phyloP scores from a whole-genome alignment of 2,329 filamentous ascomycete genomes.

The Hirsutella thompsonii region DNA sequence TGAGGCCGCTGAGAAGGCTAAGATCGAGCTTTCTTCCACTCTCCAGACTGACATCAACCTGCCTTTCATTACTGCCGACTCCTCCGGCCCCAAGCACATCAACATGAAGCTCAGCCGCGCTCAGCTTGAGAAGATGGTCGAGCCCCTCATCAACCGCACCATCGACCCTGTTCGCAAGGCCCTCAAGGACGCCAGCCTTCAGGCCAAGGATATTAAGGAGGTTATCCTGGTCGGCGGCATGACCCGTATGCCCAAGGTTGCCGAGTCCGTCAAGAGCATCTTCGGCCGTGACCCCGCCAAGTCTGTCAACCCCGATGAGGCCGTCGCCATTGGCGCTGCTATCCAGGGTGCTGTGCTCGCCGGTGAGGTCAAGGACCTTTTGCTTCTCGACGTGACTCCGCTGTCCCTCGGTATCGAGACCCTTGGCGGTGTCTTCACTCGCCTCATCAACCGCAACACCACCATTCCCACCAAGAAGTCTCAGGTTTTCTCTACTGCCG shows the following conservation, averaged over 20 bases:
- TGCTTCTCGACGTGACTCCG: slow-evolving; percentile 90
- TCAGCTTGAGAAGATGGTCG: slow-evolving; percentile 87
- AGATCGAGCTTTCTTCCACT: slow-evolving; percentile 95
- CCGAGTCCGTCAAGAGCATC: slow-evolving; percentile 89
- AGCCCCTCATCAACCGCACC: slow-evolving; percentile 75
- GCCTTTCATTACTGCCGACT: slow-evolving; percentile 94
- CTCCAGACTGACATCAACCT: slow-evolving; percentile 96
- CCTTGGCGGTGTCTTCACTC: slow-evolving; percentile 93
- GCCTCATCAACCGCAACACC: slow-evolving; percentile 97
- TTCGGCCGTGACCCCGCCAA: slow-evolving; percentile 95
- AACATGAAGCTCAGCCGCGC: slow-evolving; percentile 87
- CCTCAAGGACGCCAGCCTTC: slow-evolving; percentile 84
- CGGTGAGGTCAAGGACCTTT: slow-evolving; percentile 90
- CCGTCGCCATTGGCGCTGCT: slow-evolving; percentile 92
- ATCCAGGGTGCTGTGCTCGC: slow-evolving; percentile 95
- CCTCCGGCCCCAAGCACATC: slow-evolving; percentile 95
- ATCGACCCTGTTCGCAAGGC: slow-evolving; percentile 93
- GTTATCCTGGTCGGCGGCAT: slow-evolving; percentile 97
- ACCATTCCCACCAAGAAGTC: slow-evolving; percentile 99
- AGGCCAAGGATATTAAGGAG: slow-evolving; percentile 91
- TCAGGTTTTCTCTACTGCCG: slow-evolving; percentile 92
- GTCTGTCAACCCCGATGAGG: slow-evolving; percentile 97
- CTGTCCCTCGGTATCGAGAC: slow-evolving; percentile 98
- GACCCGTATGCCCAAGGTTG: slow-evolving; percentile 99
- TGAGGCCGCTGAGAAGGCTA: slow-evolving; percentile 97